Conservation (phyloP, 164 flowering plant genomes). For the Litsea cubeba region DNA sequence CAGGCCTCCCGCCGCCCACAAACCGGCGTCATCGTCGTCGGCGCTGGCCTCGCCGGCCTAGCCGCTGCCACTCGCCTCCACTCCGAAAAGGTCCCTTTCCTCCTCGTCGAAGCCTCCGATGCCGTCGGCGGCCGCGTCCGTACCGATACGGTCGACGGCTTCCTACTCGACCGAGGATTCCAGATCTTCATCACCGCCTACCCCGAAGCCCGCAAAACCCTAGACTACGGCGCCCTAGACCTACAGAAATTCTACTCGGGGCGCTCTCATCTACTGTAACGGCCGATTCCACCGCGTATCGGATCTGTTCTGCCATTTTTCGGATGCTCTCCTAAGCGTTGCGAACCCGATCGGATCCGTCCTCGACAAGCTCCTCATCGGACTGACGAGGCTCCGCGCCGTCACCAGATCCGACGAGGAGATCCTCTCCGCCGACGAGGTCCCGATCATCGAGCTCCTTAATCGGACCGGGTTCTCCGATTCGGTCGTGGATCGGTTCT, state of each 20-base stretch:
- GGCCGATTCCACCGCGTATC: conserved; percentile 77
- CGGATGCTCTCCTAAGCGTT: conserved; percentile 51
- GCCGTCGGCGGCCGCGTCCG: conserved; percentile 90
- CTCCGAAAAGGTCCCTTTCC: conserved; percentile 57
- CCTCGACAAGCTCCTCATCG: conserved; percentile 63
- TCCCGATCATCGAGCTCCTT: conserved; percentile 42
- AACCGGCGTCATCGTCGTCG: conserved; percentile 59
- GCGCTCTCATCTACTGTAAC: conserved; percentile 59
- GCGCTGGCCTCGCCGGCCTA: conserved; percentile 91
- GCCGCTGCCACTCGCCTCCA: conserved; percentile 79
- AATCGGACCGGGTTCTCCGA: conserved; percentile 60
- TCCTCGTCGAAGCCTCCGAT: conserved; percentile 82
- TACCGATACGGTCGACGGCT: conserved; percentile 74
- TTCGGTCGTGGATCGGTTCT: conserved; percentile 62
- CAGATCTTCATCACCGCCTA: conserved; percentile 95
- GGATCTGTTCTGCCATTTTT: conserved; percentile 71
- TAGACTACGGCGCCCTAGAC: conserved; percentile 44
- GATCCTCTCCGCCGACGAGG: conserved; percentile 46
- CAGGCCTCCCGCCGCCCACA: conserved; percentile 19
- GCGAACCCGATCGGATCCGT: conserved; percentile 75
- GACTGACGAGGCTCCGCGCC: conserved; percentile 41
- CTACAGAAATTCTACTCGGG: conserved; percentile 79
- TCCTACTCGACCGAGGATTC: conserved; percentile 86
- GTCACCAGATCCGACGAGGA: conserved; percentile 51
- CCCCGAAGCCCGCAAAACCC: conserved; percentile 62